Base-by-base conservation (phyloP, 768 basidiomycete genomes). In the Rhodotorula graminis region DNA sequence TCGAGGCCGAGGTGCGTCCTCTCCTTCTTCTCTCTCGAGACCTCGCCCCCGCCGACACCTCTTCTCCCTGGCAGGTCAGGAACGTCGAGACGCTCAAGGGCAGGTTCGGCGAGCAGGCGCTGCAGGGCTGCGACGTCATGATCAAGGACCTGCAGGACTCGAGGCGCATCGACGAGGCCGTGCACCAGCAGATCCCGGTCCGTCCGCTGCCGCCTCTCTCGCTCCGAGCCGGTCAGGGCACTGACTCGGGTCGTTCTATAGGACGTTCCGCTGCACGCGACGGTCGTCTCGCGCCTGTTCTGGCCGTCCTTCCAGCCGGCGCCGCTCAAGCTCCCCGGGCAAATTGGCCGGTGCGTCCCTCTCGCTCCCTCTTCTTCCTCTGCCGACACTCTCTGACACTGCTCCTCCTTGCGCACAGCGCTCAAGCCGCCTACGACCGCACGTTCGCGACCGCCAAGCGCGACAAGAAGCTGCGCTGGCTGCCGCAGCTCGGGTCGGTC, bases 51-150 rank as follows among this genome's bases (percentile, higher is more conserved):
- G n/a, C n/a, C n/a, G n/a, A n/a, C n/a, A 11, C 15, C 23, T 71
- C 42, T 50, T 0, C 7, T 7, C 15, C 2, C 37, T 1, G 50
- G 18, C 77, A 98, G 93, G 88, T 94, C 29, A 86, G 90, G 33
- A 96, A 92, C 77, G 88, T 98, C 71, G 94, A 96, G 80, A 91
- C 94, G 56, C 82, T 99, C 72, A 98, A 98, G 83, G 86, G 94
- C 67, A 89, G 96, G 7, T 99, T 99, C 78, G 96, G 96, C 31
- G 96, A 98, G 78, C 85, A 88, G 2, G 88, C 93, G 5, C 81
- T 99, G 67, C 93, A 96, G 80, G 90, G 93, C 11, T 97, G 94
- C 83, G 95, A 98, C 80, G 93, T 99, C 66, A 98, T 99, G 96
- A 83, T 98, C 79, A 91, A 88, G 79, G 96, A 99, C 80, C 90